phyloP scores from a whole-genome alignment of 2,329 filamentous ascomycete genomes.

The Myriosclerotinia curreyana region DNA sequence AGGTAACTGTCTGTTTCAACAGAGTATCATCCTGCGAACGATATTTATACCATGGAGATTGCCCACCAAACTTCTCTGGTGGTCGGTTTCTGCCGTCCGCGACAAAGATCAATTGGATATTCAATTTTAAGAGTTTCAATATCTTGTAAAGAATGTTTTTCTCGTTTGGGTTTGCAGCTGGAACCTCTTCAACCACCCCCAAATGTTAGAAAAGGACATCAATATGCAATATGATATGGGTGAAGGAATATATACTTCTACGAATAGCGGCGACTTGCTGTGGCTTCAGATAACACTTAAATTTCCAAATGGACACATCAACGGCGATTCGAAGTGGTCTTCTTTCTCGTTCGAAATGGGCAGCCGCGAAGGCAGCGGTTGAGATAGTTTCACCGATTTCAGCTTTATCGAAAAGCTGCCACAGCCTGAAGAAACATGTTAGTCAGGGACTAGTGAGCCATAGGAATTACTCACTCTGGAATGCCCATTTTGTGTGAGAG shows the following conservation, averaged over 20 bases:
- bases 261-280: conserved; percentile 65
- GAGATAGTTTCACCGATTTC: conserved; percentile 15
- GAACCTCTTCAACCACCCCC: neutral
- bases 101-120: conserved; percentile 79
- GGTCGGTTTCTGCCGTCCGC: conserved; percentile 80
- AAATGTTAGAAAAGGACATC: neutral
- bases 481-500: conserved; percentile 1
- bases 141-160: conserved; percentile 72
- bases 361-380: conserved; percentile 56
- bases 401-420: conserved; percentile 19
- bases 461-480: neutral
- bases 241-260: neutral
- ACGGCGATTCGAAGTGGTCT: conserved; percentile 80
- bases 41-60: neutral
- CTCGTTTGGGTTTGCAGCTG: conserved; percentile 44
- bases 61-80: conserved; percentile 46
- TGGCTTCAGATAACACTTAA: conserved; percentile 76
- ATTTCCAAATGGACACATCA: conserved; percentile 93
- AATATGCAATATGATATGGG: neutral
- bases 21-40: conserved; percentile 22
- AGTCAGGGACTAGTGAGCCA: neutral
- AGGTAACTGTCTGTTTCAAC: conserved; percentile 55
- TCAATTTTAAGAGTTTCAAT: conserved; percentile 66
- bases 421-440: neutral
- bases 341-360: conserved; percentile 64